Percentiles rank a stretch among this genome's conserved stretches.
Conservation (phyloP, 768 basidiomycete species). For the Trametes sanguinea region DNA sequence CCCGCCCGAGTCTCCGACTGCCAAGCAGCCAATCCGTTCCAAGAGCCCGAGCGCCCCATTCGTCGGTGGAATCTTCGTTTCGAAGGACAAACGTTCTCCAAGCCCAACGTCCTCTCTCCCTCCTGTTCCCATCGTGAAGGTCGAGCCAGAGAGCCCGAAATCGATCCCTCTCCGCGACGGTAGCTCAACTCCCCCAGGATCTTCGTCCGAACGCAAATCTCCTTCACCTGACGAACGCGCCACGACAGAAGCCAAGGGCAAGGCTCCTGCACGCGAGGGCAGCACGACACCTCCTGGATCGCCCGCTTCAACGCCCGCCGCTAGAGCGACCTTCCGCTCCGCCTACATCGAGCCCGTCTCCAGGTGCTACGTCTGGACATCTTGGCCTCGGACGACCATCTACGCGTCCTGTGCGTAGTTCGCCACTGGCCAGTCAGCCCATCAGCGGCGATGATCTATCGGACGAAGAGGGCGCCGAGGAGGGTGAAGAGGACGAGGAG, state of each 20-base stretch:
- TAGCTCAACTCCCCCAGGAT: slow-evolving; percentile 13
- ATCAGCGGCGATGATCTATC: slow-evolving; percentile 48
- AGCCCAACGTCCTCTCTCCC: not conserved
- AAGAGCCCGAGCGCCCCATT: not conserved
- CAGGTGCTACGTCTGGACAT: slow-evolving; percentile 34
- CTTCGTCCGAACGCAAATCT: slow-evolving; percentile 12
- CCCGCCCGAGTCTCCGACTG: slow-evolving; percentile 16
- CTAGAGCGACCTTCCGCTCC: slow-evolving; percentile 35
- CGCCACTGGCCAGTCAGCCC: slow-evolving; percentile 63
- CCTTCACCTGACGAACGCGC: slow-evolving; percentile 14
- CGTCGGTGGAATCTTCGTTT: not conserved
- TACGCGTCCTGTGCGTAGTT: slow-evolving; percentile 72
- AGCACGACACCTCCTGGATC: slow-evolving; percentile 69
- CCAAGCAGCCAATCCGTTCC: slow-evolving; percentile 26
- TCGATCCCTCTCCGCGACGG: not conserved
- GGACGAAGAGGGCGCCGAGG: slow-evolving; percentile 31
- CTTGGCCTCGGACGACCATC: slow-evolving; percentile 59
- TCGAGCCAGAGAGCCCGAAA: slow-evolving; percentile 10
- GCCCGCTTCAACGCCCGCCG: slow-evolving; percentile 38
- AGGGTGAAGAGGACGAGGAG: not conserved
- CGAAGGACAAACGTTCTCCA: not conserved
- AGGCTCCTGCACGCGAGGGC: slow-evolving; percentile 33
- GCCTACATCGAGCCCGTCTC: slow-evolving; percentile 35
- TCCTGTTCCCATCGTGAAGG: not conserved
- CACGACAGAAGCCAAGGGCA: slow-evolving; percentile 1